A percentile compares a stretch with the other conserved stretches of the same genome.
phyloP scores from a whole-genome alignment of 2,329 filamentous ascomycete species.

The Apiospora saccharicola region DNA sequence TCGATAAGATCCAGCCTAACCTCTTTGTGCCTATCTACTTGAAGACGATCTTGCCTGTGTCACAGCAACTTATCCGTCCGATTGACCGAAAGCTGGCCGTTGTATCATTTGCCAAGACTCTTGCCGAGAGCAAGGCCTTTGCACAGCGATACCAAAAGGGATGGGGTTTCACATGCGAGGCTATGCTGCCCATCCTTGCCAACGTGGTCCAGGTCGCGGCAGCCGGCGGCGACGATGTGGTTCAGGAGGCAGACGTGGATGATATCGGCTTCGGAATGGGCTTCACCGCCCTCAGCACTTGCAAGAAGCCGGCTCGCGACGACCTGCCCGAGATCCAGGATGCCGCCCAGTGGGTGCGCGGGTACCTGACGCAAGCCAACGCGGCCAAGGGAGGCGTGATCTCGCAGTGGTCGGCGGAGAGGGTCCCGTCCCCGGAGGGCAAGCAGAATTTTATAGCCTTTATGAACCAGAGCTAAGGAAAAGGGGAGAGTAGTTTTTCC shows the following conservation, averaged over 20 bases:
- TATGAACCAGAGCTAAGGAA: conserved; percentile 39
- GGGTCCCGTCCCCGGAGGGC: conserved; percentile 64
- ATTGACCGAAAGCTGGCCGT: conserved; percentile 93
- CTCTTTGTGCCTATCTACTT: conserved; percentile 89
- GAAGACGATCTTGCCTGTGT: conserved; percentile 85
- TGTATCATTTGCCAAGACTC: conserved; percentile 89
- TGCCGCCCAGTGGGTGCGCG: conserved; percentile 83
- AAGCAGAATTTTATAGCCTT: conserved; percentile 61
- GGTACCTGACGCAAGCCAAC: conserved; percentile 81
- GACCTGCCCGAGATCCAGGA: conserved; percentile 86
- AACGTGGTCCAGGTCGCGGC: conserved; percentile 78
- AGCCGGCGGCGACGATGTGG: conserved; percentile 74
- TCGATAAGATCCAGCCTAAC: conserved; percentile 80
- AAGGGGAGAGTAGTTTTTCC: neutral
- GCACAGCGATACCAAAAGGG: conserved; percentile 84
- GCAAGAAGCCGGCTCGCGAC: conserved; percentile 76
- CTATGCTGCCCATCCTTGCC: conserved; percentile 86
- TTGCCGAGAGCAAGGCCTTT: conserved; percentile 87
- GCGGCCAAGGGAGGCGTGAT: conserved; percentile 75
- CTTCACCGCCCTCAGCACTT: conserved; percentile 92
- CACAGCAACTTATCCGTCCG: conserved; percentile 85
- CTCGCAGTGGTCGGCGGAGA: conserved; percentile 73
- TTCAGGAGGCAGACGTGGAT: conserved; percentile 90
- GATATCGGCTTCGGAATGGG: conserved; percentile 94
- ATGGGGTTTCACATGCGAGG: conserved; percentile 89